Conservation (phyloP, 2,329 filamentous ascomycete genomes). For the Parastagonospora avenae region DNA sequence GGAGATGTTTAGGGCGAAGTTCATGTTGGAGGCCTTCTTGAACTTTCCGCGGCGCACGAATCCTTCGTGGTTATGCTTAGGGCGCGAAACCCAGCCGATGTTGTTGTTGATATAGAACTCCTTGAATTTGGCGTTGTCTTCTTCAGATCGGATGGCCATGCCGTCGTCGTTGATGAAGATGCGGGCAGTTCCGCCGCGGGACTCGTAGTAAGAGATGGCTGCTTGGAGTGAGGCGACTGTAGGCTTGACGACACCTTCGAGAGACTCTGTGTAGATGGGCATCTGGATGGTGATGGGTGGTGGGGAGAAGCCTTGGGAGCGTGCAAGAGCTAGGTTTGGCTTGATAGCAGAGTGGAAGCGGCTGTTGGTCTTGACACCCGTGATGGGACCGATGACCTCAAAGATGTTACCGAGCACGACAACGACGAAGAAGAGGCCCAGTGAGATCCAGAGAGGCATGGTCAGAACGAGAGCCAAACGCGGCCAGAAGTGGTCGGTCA, state of each 20-base stretch:
- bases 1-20: constrained; percentile 67
- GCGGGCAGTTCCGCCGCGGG: constrained; percentile 65
- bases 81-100: constrained; percentile 54
- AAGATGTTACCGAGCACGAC: constrained; percentile 17
- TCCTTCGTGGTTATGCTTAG: constrained; percentile 46
- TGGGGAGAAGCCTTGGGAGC: constrained; percentile 63
- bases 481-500: constrained; percentile 58
- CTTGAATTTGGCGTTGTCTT: constrained; percentile 49
- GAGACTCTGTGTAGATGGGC: constrained; percentile 84
- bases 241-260: constrained; percentile 73
- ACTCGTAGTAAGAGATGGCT: constrained; percentile 55
- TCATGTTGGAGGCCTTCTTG: constrained; percentile 69
- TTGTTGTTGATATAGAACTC: constrained; percentile 55
- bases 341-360: constrained; percentile 72
- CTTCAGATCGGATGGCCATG: constrained; percentile 62
- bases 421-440: constrained; percentile 52
- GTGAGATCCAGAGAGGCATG: constrained; percentile 55
- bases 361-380: constrained; percentile 74
- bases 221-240: constrained; percentile 78
- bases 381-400: constrained; percentile 75
- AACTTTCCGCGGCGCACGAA: constrained; percentile 36
- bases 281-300: constrained; percentile 77
- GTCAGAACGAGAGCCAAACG: constrained; percentile 59
- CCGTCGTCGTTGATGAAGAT: constrained; percentile 72
- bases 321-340: constrained; percentile 50